Evolutionary conservation across 192 early-diverging fungal genomes (phyloP).

Genomic region (Martensiomyces pterosporus): DNA sequence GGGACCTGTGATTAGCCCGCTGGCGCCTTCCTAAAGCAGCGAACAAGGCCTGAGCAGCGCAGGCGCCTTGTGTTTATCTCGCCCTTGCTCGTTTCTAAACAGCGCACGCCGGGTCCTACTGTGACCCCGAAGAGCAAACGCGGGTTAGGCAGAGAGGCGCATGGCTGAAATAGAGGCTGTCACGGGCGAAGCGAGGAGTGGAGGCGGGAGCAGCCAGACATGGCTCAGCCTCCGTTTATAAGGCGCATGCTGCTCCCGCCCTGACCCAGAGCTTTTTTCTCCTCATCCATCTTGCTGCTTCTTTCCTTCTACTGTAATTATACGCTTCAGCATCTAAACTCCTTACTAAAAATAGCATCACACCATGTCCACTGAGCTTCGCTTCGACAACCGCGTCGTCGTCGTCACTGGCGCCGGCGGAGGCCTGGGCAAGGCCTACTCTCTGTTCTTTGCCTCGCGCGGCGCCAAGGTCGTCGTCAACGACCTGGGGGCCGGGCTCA

Average conservation of each 20-base stretch:
- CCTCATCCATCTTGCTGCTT: background rate
- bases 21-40: too few relatives aligned
- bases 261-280: conserved; percentile 1
- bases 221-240: too few relatives aligned
- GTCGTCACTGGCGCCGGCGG: conserved; percentile 96
- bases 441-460: conserved; percentile 82
- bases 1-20: too few relatives aligned
- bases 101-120: too few relatives aligned
- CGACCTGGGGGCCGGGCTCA: conserved; percentile 79
- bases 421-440: conserved; percentile 86
- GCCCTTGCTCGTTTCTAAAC: too few relatives aligned
- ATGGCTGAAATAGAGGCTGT: background rate
- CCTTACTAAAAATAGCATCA: conserved; percentile 1
- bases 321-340: background rate
- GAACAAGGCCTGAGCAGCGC: too few relatives aligned
- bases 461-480: conserved; percentile 96
- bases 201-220: too few relatives aligned
- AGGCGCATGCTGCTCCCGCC: too few relatives aligned
- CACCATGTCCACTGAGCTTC: conserved; percentile 36
- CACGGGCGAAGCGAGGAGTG: too few relatives aligned
- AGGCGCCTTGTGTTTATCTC: too few relatives aligned
- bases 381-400: conserved; percentile 80
- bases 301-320: background rate
- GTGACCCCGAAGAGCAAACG: too few relatives aligned
- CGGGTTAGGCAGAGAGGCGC: too few relatives aligned